phyloP scores from a whole-genome alignment of 371 early-diverging fungal species.

The Basidiobolus meristosporus region DNA sequence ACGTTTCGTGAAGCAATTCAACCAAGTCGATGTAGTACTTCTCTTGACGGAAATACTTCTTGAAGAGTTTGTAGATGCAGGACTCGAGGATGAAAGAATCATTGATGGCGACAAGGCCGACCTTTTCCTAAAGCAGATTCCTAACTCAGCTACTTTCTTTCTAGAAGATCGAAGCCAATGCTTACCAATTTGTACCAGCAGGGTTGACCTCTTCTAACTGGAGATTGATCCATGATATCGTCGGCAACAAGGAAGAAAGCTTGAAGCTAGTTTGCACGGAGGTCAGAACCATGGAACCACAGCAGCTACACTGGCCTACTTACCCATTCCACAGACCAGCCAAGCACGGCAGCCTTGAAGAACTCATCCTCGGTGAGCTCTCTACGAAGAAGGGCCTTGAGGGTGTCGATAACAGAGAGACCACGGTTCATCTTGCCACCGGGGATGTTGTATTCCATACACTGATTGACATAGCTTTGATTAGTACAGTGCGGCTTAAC shows the following conservation, averaged over 20 bases:
- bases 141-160: not conserved
- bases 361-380: conserved; percentile 60
- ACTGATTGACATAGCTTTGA: no score
- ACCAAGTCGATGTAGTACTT: conserved; percentile 72
- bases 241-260: conserved; percentile 93
- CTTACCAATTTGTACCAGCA: conserved; percentile 78
- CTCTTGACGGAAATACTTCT: conserved; percentile 73
- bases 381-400: conserved; percentile 51
- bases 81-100: conserved; percentile 87
- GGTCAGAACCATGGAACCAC: not conserved
- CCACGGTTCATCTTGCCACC: conserved; percentile 85
- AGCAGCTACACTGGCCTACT: conserved; percentile 1
- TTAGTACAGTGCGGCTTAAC: no score
- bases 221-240: conserved; percentile 94
- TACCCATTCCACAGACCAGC: conserved; percentile 91
- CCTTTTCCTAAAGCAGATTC: conserved; percentile 21
- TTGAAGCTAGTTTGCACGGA: conserved; percentile 50
- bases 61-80: conserved; percentile 73
- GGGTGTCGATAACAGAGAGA: conserved; percentile 76
- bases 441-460: conserved; percentile 2
- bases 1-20: conserved; percentile 86
- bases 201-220: conserved; percentile 86
- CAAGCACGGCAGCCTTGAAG: conserved; percentile 71
- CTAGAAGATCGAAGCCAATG: not conserved
- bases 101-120: conserved; percentile 87